phyloP scores from a whole-genome alignment of 805 yeast genomes.

The Yarrowia sp. region DNA sequence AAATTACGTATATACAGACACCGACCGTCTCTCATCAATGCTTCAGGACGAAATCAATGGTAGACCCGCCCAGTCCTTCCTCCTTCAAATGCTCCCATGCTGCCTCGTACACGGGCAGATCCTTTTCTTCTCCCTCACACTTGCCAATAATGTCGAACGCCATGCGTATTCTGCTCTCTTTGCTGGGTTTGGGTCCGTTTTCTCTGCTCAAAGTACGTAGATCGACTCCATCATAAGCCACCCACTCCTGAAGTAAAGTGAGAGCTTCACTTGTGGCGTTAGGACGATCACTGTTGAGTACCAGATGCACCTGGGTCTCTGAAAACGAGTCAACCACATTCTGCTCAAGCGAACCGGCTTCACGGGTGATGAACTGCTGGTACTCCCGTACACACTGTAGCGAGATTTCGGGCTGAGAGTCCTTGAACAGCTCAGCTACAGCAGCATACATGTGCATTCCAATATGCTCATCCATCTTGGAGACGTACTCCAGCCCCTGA shows the following conservation, averaged over 20 bases:
- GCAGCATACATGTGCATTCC: conserved; percentile 29
- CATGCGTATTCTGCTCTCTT: conserved; percentile 11
- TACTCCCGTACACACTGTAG: not conserved
- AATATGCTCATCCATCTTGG: conserved; percentile 13
- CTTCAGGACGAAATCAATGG: conserved; percentile 13
- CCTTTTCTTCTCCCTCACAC: not conserved
- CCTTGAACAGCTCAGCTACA: conserved; percentile 1
- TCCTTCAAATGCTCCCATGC: conserved; percentile 3
- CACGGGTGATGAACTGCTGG: not conserved
- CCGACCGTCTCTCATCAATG: not conserved
- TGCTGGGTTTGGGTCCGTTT: no score
- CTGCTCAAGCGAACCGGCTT: not conserved
- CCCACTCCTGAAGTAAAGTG: conserved; percentile 14
- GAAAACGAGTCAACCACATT: conserved; percentile 18
- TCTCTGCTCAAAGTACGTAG: conserved; percentile 9
- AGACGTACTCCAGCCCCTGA: conserved; percentile 3
- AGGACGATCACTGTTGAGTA: not conserved
- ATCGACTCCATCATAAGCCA: conserved; percentile 19
- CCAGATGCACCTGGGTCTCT: conserved; percentile 13
- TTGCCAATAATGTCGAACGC: not conserved
- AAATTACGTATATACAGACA: not conserved
- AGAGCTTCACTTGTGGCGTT: conserved; percentile 9
- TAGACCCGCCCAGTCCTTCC: conserved; percentile 9
- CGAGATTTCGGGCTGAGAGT: conserved; percentile 3
- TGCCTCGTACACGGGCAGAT: not conserved